phyloP scores from a whole-genome alignment of 192 early-diverging fungal species.

The Linnemannia zychae region DNA sequence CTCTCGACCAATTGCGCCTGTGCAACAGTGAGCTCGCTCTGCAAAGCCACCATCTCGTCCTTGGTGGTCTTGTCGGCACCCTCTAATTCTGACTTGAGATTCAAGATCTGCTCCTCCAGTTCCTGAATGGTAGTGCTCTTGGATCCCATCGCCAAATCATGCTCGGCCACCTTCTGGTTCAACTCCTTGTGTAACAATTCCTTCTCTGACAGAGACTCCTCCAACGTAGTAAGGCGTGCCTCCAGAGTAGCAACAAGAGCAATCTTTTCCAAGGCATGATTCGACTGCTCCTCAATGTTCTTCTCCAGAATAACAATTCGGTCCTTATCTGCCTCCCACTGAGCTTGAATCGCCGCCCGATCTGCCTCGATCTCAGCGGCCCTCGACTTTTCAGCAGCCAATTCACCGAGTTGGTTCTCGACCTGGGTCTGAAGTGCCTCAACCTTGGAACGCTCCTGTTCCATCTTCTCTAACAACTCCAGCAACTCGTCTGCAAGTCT shows the following conservation, averaged over 20 bases:
- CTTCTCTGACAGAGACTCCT: slow-evolving; percentile 18
- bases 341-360: slow-evolving; percentile 30
- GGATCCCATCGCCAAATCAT: slow-evolving; percentile 6
- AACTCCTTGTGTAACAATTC: slow-evolving; percentile 30
- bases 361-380: slow-evolving; percentile 33
- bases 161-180: neutral
- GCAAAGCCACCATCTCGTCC: slow-evolving; percentile 12
- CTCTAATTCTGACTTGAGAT: slow-evolving; percentile 12
- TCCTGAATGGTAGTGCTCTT: slow-evolving; percentile 25
- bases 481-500: slow-evolving; percentile 26
- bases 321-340: slow-evolving; percentile 45
- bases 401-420: slow-evolving; percentile 35
- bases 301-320: slow-evolving; percentile 32
- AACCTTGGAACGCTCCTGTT: slow-evolving; percentile 43
- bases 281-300: slow-evolving; percentile 29
- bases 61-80: neutral
- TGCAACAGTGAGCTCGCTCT: slow-evolving; percentile 23
- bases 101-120: slow-evolving; percentile 24
- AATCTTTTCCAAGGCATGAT: slow-evolving; percentile 25
- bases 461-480: slow-evolving; percentile 44
- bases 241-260: slow-evolving; percentile 24
- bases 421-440: slow-evolving; percentile 41
- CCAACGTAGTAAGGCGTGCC: slow-evolving; percentile 8
- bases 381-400: slow-evolving; percentile 27
- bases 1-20: slow-evolving; percentile 26